Evolutionary conservation across 2,329 filamentous ascomycete species (phyloP), one percentile per base, ranked within the genome.

Genomic region (Diaporthe australafricana): DNA sequence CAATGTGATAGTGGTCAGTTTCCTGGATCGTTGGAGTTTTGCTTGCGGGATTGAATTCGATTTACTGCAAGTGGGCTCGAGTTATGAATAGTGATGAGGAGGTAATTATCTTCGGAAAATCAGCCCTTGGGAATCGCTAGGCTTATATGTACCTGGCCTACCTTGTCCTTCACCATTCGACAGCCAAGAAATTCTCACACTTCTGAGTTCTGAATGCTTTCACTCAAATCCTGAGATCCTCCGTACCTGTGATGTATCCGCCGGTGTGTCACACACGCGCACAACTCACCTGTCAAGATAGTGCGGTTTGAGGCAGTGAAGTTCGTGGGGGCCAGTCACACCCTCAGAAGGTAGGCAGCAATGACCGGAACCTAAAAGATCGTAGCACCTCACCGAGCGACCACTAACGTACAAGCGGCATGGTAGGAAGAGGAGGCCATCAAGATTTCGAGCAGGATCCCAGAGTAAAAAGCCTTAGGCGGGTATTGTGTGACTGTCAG

Each of bases 261-360:
- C 42, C 38, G 12, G 27, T 16, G 14, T 50, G 45, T 50, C 17
- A 50, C 42, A 50, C 22, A 14, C 8, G 45, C n/a, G 32, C 30
- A 12, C 60, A 38, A 50, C 30, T 65, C 14, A 35, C 14, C 16
- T 14, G 30, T 65, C 60, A 25, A 42, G 50, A 30, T 38, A 27
- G 17, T 20, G n/a, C 40, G 20, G 2, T 20, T 20, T 45, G 60
- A 38, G 42, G 60, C 60, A 50, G 60, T 50, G 60, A 50, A 20
- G 14, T 63, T 5, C 3, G 17, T 65, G 60, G 60, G 60, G 60
- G 60, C 60, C 30, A 50, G 60, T 65, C 60, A 65, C 60, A 65
- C 60, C 45, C 27, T 63, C 48, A 50, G 32, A 65, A 50, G 60
- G 30, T 17, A 65, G 60, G 60, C 60, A 65, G 48, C 45, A 50